Evolutionary conservation across 208 protist species (phyloP), one percentile per base, ranked within the genome.

Genomic region (Trypanosoma cruzi): DNA sequence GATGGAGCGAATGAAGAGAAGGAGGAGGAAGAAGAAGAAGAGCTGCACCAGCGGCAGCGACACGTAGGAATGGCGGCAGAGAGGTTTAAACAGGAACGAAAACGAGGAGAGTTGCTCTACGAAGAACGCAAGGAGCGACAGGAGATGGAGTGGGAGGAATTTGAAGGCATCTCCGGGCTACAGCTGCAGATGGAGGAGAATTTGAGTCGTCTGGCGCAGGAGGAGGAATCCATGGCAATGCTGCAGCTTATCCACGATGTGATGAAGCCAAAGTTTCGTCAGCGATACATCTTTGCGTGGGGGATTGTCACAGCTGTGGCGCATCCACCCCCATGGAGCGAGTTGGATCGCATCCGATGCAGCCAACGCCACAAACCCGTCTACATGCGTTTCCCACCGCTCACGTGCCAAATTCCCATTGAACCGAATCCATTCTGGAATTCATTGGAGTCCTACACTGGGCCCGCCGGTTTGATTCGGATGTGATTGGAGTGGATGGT

Each of bases 221-320:
- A 36, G 22, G 59, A 67, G n/a, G 68, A 73, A n/a, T 29, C 34
- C 18, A 26, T 44, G 16, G 37, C 24, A 11, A 46, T 32, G 34
- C 26, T 50, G 24, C 29, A 44, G 18, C 59, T 73, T 36, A 52
- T 73, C 11, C 18, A 31, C 18, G 59, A 58, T 26, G 68, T 66
- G 13, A 49, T 73, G 68, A 73, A 60, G 37, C 68, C 68, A 42
- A 57, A 61, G 50, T 6, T 66, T 48, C 37, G 44, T 24, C 58
- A 29, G 34, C 57, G 59, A 4, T 73, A 73, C 37, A 64, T 58
- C 24, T 73, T 48, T 53, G 68, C 68, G 31, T 73, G 68, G 68
- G 68, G 59, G 29, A 36, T 73, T 0, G 36, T 73, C 31, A 46
- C 7, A 6, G 46, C 59, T 40, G 42, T 37, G 10, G 22, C 46